These are phyloP conservation scores for Trichoderma pleuroti DNA, from an alignment of 2,329 filamentous ascomycete species.

Conservation along the genomic window DNA sequence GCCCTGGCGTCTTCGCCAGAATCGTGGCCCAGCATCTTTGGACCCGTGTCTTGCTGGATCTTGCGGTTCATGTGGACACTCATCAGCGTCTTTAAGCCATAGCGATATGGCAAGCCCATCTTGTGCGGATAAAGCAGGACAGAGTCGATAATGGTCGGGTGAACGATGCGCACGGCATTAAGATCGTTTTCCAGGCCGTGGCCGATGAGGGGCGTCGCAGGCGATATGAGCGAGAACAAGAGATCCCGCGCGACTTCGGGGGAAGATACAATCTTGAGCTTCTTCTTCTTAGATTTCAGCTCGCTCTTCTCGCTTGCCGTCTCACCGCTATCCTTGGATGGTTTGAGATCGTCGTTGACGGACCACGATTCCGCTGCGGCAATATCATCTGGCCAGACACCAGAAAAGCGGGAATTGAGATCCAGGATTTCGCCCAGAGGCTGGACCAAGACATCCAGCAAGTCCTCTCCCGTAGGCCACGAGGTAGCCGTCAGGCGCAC, in stretches of 20 bases:
- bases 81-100: conserved; percentile 73
- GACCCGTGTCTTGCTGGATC: conserved; percentile 68
- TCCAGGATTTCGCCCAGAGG: conserved; percentile 83
- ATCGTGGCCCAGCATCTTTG: conserved; percentile 68
- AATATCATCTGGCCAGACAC: conserved; percentile 76
- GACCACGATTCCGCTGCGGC: conserved; percentile 61
- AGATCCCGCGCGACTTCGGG: conserved; percentile 71
- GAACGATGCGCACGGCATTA: conserved; percentile 78
- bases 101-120: conserved; percentile 70
- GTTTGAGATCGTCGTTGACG: conserved; percentile 24
- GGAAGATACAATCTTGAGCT: conserved; percentile 70
- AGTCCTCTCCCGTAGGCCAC: conserved; percentile 72
- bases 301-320: conserved; percentile 30
- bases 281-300: conserved; percentile 31
- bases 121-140: conserved; percentile 78
- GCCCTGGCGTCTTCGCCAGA: conserved; percentile 87
- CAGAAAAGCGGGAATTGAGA: conserved; percentile 88
- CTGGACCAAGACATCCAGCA: conserved; percentile 82
- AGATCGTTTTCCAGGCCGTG: conserved; percentile 96
- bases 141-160: conserved; percentile 82
- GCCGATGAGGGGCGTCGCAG: conserved; percentile 79
- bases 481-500: conserved; percentile 83
- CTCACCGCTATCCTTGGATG: conserved; percentile 27
- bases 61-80: conserved; percentile 65
- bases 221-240: conserved; percentile 71